These are phyloP conservation scores for Sporisorium sorghi DNA, from an alignment of 1,284 basidiomycete species.

Conservation along the genomic window DNA sequence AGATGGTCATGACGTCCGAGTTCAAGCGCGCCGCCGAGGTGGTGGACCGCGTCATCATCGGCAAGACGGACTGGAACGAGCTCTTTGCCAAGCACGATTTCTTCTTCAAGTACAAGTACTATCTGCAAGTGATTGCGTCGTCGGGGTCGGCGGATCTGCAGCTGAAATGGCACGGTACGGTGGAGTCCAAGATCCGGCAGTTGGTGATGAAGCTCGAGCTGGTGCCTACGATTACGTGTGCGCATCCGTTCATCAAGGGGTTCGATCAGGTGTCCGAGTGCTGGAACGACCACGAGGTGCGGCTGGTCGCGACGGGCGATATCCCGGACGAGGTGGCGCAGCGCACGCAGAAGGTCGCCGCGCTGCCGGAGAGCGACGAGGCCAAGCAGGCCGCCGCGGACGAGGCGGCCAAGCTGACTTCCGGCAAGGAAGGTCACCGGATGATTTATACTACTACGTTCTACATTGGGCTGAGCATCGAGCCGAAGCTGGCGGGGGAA, in stretches of 20 bases:
- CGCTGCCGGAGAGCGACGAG: constrained; percentile 56
- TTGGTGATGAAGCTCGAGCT: constrained; percentile 97
- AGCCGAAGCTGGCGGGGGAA: constrained; percentile 78
- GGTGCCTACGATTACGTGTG: constrained; percentile 88
- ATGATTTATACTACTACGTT: constrained; percentile 92
- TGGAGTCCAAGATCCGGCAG: constrained; percentile 95
- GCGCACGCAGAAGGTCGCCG: constrained; percentile 57
- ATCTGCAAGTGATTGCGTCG: constrained; percentile 96
- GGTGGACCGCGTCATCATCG: constrained; percentile 89
- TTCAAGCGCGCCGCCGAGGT: constrained; percentile 94
- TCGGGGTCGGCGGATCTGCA: constrained; percentile 82
- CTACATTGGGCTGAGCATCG: constrained; percentile 93
- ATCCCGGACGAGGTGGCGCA: constrained; percentile 63
- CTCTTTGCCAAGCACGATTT: constrained; percentile 95
- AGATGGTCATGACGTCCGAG: constrained; percentile 95
- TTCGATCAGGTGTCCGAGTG: constrained; percentile 90
- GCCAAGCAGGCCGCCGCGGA: constrained; percentile 53
- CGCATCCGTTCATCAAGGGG: constrained; percentile 94
- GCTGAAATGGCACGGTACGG: constrained; percentile 95
- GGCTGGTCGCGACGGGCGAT: constrained; percentile 63
- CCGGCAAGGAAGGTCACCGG: constrained; percentile 73
- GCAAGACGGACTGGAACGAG: constrained; percentile 80
- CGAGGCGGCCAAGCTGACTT: constrained; percentile 51
- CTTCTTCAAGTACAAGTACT: constrained; percentile 96
- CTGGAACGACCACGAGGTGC: constrained; percentile 77